Conservation (phyloP, 768 basidiomycete genomes). For the Lyophyllum decastes region DNA sequence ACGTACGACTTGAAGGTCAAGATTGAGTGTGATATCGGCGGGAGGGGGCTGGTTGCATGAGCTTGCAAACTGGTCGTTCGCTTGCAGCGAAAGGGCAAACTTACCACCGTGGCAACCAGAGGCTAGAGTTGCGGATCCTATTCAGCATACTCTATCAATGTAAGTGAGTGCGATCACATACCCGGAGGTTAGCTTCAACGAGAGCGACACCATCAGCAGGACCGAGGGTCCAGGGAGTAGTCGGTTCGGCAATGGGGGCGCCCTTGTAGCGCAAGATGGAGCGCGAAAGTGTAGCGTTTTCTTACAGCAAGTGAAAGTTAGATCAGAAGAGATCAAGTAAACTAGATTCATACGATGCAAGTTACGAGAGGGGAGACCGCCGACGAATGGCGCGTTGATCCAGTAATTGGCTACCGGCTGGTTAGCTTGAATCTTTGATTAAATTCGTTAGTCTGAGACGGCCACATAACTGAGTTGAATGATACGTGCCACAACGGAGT, state of each 20-base stretch:
- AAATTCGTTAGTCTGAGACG: neutral
- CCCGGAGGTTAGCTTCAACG: slow-evolving; percentile 16
- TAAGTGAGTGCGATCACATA: neutral
- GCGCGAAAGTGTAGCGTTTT: slow-evolving; percentile 28
- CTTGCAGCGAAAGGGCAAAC: neutral
- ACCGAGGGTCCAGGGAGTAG: slow-evolving; percentile 24
- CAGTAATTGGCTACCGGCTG: slow-evolving; percentile 50
- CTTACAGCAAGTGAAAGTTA: slow-evolving; percentile 1
- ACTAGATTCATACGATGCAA: slow-evolving; percentile 26
- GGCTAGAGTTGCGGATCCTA: slow-evolving; percentile 3
- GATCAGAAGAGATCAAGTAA: neutral
- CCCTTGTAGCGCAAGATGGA: slow-evolving; percentile 37
- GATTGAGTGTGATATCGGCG: slow-evolving; percentile 26
- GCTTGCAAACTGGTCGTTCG: neutral
- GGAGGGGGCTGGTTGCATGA: slow-evolving; percentile 16
- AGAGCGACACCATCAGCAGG: slow-evolving; percentile 14
- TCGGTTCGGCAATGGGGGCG: slow-evolving; percentile 32
- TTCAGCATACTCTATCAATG: neutral
- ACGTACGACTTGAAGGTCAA: slow-evolving; percentile 24
- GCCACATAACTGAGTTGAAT: neutral
- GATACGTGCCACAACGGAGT: slow-evolving; percentile 37
- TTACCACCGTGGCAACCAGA: slow-evolving; percentile 6
- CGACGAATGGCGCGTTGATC: slow-evolving; percentile 37
- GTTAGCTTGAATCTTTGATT: slow-evolving; percentile 33
- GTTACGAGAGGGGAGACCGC: slow-evolving; percentile 31